phyloP scores from a whole-genome alignment of 768 basidiomycete species.

The Amanita pallidorosea region DNA sequence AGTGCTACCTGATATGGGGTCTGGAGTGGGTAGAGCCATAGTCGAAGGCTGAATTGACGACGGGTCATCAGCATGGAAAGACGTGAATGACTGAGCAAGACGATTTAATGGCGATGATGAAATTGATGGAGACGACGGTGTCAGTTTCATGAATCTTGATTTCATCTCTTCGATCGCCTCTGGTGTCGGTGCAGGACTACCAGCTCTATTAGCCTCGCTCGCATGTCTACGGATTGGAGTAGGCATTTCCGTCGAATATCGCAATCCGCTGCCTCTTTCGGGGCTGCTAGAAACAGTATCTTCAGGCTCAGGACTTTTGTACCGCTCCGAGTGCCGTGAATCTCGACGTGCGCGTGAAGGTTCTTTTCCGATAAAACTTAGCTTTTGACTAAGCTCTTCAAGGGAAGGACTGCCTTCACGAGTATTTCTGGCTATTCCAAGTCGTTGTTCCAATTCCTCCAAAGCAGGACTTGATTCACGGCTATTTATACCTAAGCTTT shows the following conservation, averaged over 20 bases:
- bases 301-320: slow-evolving; percentile 14
- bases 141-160: slow-evolving; percentile 32
- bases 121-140: slow-evolving; percentile 18
- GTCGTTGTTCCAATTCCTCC: slow-evolving; percentile 51
- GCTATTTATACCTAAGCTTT: slow-evolving; percentile 17
- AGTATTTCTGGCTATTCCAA: slow-evolving; percentile 39
- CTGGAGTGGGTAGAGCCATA: slow-evolving; percentile 30
- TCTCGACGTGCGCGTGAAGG: slow-evolving; percentile 11
- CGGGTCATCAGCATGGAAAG: slow-evolving; percentile 6
- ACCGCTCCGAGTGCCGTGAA: slow-evolving; percentile 14
- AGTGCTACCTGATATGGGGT: slow-evolving; percentile 46
- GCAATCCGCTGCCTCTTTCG: slow-evolving; percentile 7
- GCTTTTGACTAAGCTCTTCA: slow-evolving; percentile 36
- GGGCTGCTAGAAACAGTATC: slow-evolving; percentile 2
- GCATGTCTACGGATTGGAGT: slow-evolving; percentile 16
- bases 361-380: slow-evolving; percentile 28
- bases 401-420: slow-evolving; percentile 45
- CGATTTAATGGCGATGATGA: slow-evolving; percentile 5
- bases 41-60: not conserved
- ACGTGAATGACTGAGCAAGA: slow-evolving; percentile 9
- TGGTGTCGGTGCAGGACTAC: slow-evolving; percentile 26
- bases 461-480: slow-evolving; percentile 50
- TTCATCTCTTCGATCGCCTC: slow-evolving; percentile 60
- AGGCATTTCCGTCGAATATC: slow-evolving; percentile 12
- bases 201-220: slow-evolving; percentile 1